Percentiles rank a stretch among this genome's conserved stretches.
Evolutionary conservation across 257 asterid genomes (phyloP).

Genomic region (Paraleonurus japonicus): DNA sequence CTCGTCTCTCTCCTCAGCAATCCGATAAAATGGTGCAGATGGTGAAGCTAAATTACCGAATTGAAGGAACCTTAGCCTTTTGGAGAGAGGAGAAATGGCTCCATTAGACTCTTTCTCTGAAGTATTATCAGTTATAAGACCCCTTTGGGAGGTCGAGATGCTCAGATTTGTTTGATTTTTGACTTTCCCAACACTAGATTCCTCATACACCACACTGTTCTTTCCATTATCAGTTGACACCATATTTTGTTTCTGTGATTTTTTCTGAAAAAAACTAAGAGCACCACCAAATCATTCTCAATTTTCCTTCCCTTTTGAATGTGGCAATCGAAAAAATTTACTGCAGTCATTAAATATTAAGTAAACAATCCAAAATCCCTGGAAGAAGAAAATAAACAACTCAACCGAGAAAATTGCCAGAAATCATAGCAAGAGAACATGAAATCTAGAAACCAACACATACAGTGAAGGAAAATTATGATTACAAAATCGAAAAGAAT

Average conservation of each 20-base stretch:
- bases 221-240: constrained; percentile 44
- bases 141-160: constrained; percentile 60
- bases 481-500: neutral
- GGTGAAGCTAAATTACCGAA: constrained; percentile 66
- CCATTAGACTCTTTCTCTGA: constrained; percentile 30
- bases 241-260: constrained; percentile 36
- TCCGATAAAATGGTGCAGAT: constrained; percentile 57
- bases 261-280: constrained; percentile 4
- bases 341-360: neutral
- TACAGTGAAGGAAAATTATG: neutral
- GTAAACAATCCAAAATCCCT: constrained; percentile 3
- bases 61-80: constrained; percentile 45
- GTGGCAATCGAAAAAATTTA: too few relatives aligned
- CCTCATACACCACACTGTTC: constrained; percentile 43
- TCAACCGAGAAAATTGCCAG: neutral
- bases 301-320: neutral
- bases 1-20: constrained; percentile 62
- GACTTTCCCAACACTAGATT: constrained; percentile 28
- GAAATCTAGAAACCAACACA: constrained; percentile 9
- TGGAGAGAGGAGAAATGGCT: constrained; percentile 35
- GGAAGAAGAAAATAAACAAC: neutral
- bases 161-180: constrained; percentile 37
- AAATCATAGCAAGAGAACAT: constrained; percentile 2
- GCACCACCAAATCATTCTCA: constrained; percentile 15
- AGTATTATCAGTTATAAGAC: constrained; percentile 44